These are phyloP conservation scores for Scheffersomyces titani DNA, from an alignment of 1,139 yeast genomes.

Conservation along the genomic window DNA sequence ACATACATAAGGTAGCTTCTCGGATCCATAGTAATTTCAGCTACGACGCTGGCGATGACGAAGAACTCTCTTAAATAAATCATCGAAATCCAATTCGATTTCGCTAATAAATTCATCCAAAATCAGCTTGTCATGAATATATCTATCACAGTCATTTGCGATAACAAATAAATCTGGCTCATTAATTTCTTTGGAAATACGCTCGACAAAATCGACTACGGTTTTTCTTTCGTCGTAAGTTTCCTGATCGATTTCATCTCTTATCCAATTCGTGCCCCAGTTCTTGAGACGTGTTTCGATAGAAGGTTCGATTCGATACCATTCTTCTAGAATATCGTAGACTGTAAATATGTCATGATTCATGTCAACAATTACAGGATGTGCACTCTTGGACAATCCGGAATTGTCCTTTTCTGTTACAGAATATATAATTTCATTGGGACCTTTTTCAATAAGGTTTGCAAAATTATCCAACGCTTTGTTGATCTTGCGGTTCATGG, in stretches of 20 bases:
- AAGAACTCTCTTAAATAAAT: conserved; percentile 13
- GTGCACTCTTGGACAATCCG: conserved; percentile 5
- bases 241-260: conserved; percentile 17
- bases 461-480: conserved; percentile 2
- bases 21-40: not conserved
- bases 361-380: conserved; percentile 13
- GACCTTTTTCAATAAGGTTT: not conserved
- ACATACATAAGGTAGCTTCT: not conserved
- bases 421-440: not conserved
- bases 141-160: conserved; percentile 16
- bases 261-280: conserved; percentile 17
- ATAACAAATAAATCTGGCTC: conserved; percentile 12
- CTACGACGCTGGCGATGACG: conserved; percentile 6
- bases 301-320: conserved; percentile 14
- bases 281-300: conserved; percentile 11
- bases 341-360: conserved; percentile 17
- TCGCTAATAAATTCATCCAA: conserved; percentile 19
- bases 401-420: not conserved
- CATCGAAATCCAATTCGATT: conserved; percentile 17
- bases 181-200: conserved; percentile 11
- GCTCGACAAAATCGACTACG: conserved; percentile 12
- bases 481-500: conserved; percentile 4
- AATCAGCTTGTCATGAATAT: conserved; percentile 16
- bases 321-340: conserved; percentile 16
- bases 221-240: conserved; percentile 14